phyloP scores from a whole-genome alignment of 192 early-diverging fungal species.

The Mortierella alpina region DNA sequence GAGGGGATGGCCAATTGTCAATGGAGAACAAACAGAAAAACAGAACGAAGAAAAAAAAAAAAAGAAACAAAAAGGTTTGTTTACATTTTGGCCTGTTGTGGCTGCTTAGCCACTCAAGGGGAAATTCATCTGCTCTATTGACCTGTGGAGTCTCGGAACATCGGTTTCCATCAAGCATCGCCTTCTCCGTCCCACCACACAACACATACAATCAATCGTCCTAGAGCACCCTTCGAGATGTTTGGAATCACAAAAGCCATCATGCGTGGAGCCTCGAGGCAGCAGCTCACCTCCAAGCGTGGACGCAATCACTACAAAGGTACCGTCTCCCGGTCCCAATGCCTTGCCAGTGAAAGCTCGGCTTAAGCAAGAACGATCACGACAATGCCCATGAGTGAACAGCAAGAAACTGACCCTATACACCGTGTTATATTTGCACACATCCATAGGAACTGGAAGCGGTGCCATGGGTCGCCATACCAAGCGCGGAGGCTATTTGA shows the following conservation, averaged over 20 bases:
- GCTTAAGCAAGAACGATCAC: not conserved
- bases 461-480: slow-evolving; percentile 74
- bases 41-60: slow-evolving; percentile 12
- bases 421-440: not conserved
- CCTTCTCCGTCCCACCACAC: not conserved
- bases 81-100: not conserved
- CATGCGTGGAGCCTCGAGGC: slow-evolving; percentile 63
- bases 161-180: not conserved
- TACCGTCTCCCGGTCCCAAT: slow-evolving; percentile 4
- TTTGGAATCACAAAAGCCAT: slow-evolving; percentile 67
- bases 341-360: not conserved
- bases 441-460: slow-evolving; percentile 62
- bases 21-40: not conserved
- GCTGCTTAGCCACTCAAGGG: not conserved
- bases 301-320: slow-evolving; percentile 74
- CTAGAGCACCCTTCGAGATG: slow-evolving; percentile 35
- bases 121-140: no score
- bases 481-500: slow-evolving; percentile 67
- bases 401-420: not conserved
- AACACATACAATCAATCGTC: not conserved
- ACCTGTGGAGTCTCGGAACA: not conserved
- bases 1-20: not conserved
- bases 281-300: slow-evolving; percentile 65
- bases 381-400: not conserved
- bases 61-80: slow-evolving; percentile 4